Evolutionary conservation across 1,284 basidiomycete species (phyloP).

Genomic region (Nidula niveotomentosa): DNA sequence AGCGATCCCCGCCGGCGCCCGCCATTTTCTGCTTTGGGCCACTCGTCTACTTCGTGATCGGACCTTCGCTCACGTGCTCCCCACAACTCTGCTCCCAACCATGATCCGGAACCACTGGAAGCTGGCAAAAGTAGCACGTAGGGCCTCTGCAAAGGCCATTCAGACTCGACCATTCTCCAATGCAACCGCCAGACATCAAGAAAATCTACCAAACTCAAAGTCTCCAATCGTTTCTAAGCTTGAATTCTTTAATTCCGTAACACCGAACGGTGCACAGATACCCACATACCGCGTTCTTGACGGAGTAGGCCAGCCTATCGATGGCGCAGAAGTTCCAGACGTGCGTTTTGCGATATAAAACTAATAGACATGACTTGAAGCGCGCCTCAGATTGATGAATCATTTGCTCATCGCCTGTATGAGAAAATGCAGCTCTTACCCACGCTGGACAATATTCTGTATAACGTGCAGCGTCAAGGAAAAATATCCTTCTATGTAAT

Average conservation of each 20-base stretch:
- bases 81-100: conserved; percentile 24
- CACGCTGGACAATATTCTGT: conserved; percentile 83
- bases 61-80: conserved; percentile 23
- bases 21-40: too few relatives aligned
- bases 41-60: conserved; percentile 6
- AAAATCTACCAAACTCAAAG: conserved; percentile 57
- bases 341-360: conserved; percentile 31
- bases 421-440: conserved; percentile 86
- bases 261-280: conserved; percentile 53
- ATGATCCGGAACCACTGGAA: conserved; percentile 32
- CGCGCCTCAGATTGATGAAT: conserved; percentile 60
- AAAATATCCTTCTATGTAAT: conserved; percentile 93
- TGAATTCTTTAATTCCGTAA: conserved; percentile 77
- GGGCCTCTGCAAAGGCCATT: conserved; percentile 12
- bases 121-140: conserved; percentile 3
- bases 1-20: not conserved
- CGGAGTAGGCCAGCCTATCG: conserved; percentile 69
- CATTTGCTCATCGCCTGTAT: conserved; percentile 76
- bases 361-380: not conserved
- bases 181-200: conserved; percentile 24
- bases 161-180: conserved; percentile 18
- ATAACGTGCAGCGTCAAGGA: conserved; percentile 92
- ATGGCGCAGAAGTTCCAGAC: conserved; percentile 74
- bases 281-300: conserved; percentile 85
- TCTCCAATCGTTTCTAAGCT: conserved; percentile 69